Evolutionary conservation across 257 asterid genomes (phyloP), one percentile per base, ranked within the genome.

Genomic region (Salvia splendens): DNA sequence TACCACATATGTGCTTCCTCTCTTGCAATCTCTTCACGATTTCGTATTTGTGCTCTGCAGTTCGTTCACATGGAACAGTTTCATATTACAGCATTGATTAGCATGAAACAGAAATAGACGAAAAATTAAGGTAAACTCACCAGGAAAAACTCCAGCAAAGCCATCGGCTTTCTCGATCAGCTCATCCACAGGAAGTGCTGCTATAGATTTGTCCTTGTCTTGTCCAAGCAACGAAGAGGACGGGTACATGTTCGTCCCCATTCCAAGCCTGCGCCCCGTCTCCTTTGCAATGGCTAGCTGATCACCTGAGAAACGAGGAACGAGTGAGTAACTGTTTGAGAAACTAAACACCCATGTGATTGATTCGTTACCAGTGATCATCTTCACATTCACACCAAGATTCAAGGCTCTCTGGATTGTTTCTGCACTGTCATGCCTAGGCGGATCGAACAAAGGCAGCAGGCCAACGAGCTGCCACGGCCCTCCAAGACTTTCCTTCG

Each of bases 391-490:
- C 46, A 92, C 98, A 59, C 98, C 98, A 51, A 92, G 86, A 73
- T 87, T 82, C 67, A 92, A 81, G 43, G 98, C 98, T 77, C 96
- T 77, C 65, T 86, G 84, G 47, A 92, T 92, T 8, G 98, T 92
- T 72, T 92, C 98, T 45, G 97, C 98, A 73, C 98, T 92, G 41
- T 92, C 98, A 52, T 92, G 98, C 81, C 98, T 86, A 20, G 98
- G 98, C 61, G 98, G 98, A 79, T 92, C 98, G 61, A 92, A 92
- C 63, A 92, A 80, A 9, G 97, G 89, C 36, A 92, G 63, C 75
- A 92, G 54, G 28, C 98, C 98, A 51, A 87, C 92, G 68, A 92
- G 81, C 61, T 87, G 92, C 98, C 98, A 92, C 46, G 96, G 95
- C 16, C 84, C 87, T 1, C 98, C 98, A 0, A 82, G 75, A 45